Conservation (phyloP, 345 rosid species). For the Arabidopsis suecica region DNA sequence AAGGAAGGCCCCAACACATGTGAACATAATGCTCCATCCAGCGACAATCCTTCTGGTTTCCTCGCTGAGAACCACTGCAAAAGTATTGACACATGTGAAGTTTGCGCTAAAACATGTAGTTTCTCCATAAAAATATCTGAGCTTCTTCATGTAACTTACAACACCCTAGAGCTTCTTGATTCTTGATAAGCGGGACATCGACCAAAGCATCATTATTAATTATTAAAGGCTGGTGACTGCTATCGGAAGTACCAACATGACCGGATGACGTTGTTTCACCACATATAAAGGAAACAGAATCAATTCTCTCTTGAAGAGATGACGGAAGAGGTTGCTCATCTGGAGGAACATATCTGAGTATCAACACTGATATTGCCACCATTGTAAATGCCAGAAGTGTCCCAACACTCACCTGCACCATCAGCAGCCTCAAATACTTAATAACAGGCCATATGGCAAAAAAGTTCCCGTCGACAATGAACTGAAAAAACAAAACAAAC, state of each 20-base stretch:
- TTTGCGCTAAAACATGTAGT: constrained; percentile 15
- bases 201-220: constrained; percentile 39
- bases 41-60: constrained; percentile 73
- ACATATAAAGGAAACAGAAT: constrained; percentile 57
- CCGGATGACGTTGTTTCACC: constrained; percentile 27
- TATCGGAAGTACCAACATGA: constrained; percentile 48
- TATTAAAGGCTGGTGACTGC: constrained; percentile 55
- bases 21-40: constrained; percentile 90
- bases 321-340: constrained; percentile 85
- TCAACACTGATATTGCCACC: constrained; percentile 92
- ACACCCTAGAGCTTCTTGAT: constrained; percentile 57
- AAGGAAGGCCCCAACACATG: constrained; percentile 71
- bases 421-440: constrained; percentile 24
- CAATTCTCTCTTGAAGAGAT: constrained; percentile 77
- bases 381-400: constrained; percentile 96
- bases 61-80: constrained; percentile 61
- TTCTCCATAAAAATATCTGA: neutral
- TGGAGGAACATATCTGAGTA: constrained; percentile 95
- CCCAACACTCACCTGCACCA: constrained; percentile 93
- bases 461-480: neutral
- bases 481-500: neutral
- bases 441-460: neutral
- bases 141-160: constrained; percentile 51
- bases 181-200: constrained; percentile 52
- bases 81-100: constrained; percentile 7